Evolutionary conservation across 106 monocot genomes (phyloP), one percentile per base, ranked within the genome.

Genomic region (Amphibolis antarctica): DNA sequence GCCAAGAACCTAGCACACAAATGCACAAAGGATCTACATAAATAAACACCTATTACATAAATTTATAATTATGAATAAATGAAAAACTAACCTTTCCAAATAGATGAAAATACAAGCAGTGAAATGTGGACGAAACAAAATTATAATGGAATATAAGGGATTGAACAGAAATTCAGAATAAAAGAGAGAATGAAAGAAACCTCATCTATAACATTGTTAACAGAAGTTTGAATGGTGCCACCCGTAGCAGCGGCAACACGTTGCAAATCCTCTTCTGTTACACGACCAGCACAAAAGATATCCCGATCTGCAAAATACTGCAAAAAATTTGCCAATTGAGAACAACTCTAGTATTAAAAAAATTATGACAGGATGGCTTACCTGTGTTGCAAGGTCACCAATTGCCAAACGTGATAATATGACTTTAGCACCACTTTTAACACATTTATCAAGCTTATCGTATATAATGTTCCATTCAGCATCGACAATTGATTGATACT

Each of bases 391-490:
- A 80, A 99, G 91, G 64, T 99, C 98, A 50, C 98, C 98, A 77
- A 99, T 99, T 42, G 98, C 98, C 78, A 99, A 73, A 51, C 98
- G 75, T 50, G 98, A 99, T 15, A 99, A 82, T 54, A 99, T 73
- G 63, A 99, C 85, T 69, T 91, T 90, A 23, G 88, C 91, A 55
- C 91, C 98, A 75, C 88, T 99, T 65, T 88, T 52, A 15, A 85
- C 91, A 64, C 98, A 99, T 59, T 99, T 99, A 75, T 99, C 98
- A 44, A 99, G 75, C 60, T 99, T 99, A 68, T 99, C 98, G 81
- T 99, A 99, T 51, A 99, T 99, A 46, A 99, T 99, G 76, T 99
- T 99, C 98, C 98, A 99, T 44, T 99, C 98, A 59, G 98, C 98
- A 83, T 99, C 88, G 63, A 99, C 98, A 67, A 99, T 88, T 69